Evolutionary conservation across 2,329 filamentous ascomycete species (phyloP), one percentile per base, ranked within the genome.

Genomic region (Sphaceloma murrayae): DNA sequence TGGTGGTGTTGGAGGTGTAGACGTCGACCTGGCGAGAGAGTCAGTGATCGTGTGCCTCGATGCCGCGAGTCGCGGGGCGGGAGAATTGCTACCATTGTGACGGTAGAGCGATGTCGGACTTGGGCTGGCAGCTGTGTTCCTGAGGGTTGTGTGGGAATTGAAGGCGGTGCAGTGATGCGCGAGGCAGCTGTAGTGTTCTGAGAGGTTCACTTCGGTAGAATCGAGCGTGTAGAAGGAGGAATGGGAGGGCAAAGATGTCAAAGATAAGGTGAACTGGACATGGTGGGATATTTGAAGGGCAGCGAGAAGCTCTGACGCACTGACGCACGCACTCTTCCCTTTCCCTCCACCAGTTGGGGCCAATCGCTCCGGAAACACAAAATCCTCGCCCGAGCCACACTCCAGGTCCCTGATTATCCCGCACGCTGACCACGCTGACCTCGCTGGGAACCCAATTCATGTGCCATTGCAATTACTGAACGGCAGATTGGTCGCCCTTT

Each of bases 1-100:
- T 69, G 53, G 62, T 59, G 36, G 67, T 67, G 55, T 70, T 70
- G 57, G 67, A 70, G 54, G 68, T 48, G 49, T 65, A 63, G 48
- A 59, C 54, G 56, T 58, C 54, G 43, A 62, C 60, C 62, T 65
- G 51, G 17, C 22, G 30, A 24, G 17, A 19, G 11, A 17, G 34
- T 46, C 31, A 34, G 27, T 21, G 21, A 16, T 22, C 21, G 45
- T 29, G 40, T 36, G 43, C 26, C 22, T 10, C 13, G 34, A 26
- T 17, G n/a, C 21, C 16, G 29, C 42, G 31, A 34, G 31, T 34
- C 29, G 42, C 19, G 42, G 42, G 29, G 42, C 24, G 18, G 19
- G 16, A 17, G 13, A 34, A 16, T 27, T 32, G 13, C 47, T 33
- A 52, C 51, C 51, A 52, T 52, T 32, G 22, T 48, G 47, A 49